Evolutionary conservation across 345 rosid species (phyloP), one percentile per base, ranked within the genome.

Genomic region (Erysimum cheiranthoides): DNA sequence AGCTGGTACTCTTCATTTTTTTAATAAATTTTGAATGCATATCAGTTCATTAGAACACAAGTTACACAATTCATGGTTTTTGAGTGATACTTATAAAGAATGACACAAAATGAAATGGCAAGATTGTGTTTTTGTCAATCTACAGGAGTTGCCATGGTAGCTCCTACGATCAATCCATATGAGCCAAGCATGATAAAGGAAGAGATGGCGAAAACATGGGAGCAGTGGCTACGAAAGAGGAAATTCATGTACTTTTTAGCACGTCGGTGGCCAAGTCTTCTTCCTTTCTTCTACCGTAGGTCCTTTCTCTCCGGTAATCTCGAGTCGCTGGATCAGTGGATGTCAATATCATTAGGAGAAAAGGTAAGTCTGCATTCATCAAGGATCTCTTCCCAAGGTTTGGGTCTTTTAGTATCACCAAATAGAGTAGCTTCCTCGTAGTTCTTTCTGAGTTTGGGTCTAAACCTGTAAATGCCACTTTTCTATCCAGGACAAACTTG

Each of bases 291-390:
- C 76, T 95, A 89, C 76, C 85, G 61, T 54, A 80, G 81, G 70
- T 90, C 87, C 64, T 95, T 92, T 66, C 86, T 95, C 45, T 95
- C 97, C 4, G 95, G 97, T 50, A 82, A 85, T 73, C 97, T 89
- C 71, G 90, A 85, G 59, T 83, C 58, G 42, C 66, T 95, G 75
- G 90, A 86, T 61, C 82, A 88, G 71, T 90, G 88, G 97, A 80
- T 95, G 86, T 86, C 92, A 63, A 39, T 86, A 54, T 79, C 91
- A 43, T 76, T 95, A 78, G 86, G 87, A 62, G 86, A 80, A 75
- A 90, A 83, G 92, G 99, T 89, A 58, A 79, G 82, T 71, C 13
- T 61, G 42, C 61, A 17, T 42, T 58, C 25, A 66, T 51, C 53
- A 40, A 21, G 11, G 57, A 47, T 47, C 31, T 54, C 28, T 73